Evolutionary conservation across 1,139 yeast genomes (phyloP).

Genomic region (Taphrina pruni): DNA sequence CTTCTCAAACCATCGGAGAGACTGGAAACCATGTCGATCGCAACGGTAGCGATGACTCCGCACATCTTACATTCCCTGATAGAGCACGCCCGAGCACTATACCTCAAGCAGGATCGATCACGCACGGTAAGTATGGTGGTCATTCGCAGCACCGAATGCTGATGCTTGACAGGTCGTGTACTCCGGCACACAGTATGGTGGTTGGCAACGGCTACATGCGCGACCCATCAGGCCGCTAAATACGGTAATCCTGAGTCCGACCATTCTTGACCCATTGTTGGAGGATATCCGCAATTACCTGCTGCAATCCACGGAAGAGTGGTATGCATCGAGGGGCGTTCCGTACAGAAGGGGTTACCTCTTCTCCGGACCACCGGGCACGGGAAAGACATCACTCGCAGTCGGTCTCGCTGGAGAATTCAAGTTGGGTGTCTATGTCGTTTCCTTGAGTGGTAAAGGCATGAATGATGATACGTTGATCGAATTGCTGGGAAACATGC

Average conservation of each 20-base stretch:
- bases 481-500: constrained; percentile 94
- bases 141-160: not conserved
- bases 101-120: constrained; percentile 32
- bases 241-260: constrained; percentile 82
- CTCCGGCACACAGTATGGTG: constrained; percentile 35
- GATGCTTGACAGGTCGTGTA: constrained; percentile 18
- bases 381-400: constrained; percentile 93
- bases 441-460: constrained; percentile 87
- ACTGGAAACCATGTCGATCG: constrained; percentile 31
- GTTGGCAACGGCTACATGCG: constrained; percentile 51
- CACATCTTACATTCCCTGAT: constrained; percentile 20
- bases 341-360: constrained; percentile 96
- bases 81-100: constrained; percentile 21
- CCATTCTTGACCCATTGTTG: constrained; percentile 69
- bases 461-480: constrained; percentile 91
- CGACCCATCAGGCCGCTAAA: constrained; percentile 81
- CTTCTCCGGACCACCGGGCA: constrained; percentile 96
- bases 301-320: constrained; percentile 63
- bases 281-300: constrained; percentile 80
- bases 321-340: constrained; percentile 96
- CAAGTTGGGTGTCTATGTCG: constrained; percentile 91
- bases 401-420: constrained; percentile 96
- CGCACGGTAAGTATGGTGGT: constrained; percentile 9
- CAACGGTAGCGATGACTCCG: constrained; percentile 28
- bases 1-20: constrained; percentile 33